These are phyloP conservation scores for Saccharomyces hybrid DNA, from an alignment of 1,139 yeast genomes.

Conservation along the genomic window DNA sequence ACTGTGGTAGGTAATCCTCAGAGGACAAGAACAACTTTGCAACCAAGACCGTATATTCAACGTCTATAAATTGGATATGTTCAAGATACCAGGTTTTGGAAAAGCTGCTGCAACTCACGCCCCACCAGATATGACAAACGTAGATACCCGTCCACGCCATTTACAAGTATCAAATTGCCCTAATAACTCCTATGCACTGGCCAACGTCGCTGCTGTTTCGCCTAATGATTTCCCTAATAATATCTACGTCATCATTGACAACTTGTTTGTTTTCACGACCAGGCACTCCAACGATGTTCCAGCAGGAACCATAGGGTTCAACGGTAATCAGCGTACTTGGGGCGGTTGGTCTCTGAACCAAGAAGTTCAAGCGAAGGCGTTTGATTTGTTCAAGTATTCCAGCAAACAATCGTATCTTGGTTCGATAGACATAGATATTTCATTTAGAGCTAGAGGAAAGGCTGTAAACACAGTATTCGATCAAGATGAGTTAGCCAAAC, in stretches of 20 bases:
- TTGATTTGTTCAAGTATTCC: conserved; percentile 48
- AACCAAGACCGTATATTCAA: not conserved
- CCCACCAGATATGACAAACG: conserved; percentile 7
- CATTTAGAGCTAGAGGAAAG: conserved; percentile 62
- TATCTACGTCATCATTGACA: conserved; percentile 58
- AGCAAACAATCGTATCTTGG: conserved; percentile 69
- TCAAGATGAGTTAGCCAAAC: conserved; percentile 71
- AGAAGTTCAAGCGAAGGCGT: conserved; percentile 58
- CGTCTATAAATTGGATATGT: conserved; percentile 28
- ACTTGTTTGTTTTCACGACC: conserved; percentile 69
- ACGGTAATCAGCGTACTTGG: conserved; percentile 88
- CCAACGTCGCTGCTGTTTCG: conserved; percentile 72
- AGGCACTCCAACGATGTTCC: conserved; percentile 47
- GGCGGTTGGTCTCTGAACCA: conserved; percentile 81
- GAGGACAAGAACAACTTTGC: not conserved
- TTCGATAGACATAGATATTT: conserved; percentile 69
- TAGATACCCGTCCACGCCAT: conserved; percentile 28
- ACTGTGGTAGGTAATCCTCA: not conserved
- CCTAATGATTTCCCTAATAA: conserved; percentile 67
- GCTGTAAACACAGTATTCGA: conserved; percentile 62
- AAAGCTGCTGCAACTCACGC: conserved; percentile 24
- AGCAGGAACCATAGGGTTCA: conserved; percentile 75
- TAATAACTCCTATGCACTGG: conserved; percentile 55
- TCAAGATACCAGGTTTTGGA: conserved; percentile 32
- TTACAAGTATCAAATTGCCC: conserved; percentile 53